These are phyloP conservation scores for Piper betle DNA, from an alignment of 164 flowering plant genomes.

Conservation along the genomic window DNA sequence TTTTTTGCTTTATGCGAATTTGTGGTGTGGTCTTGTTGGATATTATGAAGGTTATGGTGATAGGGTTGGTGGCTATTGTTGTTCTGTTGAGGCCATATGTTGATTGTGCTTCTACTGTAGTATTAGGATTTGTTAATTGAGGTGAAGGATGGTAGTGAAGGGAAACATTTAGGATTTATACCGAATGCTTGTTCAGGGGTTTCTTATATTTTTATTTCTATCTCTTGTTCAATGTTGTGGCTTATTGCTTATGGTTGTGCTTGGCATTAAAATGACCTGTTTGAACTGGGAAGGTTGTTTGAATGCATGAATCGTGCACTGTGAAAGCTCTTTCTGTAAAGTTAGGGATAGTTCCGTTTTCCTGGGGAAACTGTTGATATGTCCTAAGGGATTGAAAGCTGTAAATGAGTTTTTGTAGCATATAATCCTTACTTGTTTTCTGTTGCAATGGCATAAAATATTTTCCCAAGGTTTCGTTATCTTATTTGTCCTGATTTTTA, in stretches of 20 bases:
- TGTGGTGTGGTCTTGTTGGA: not conserved
- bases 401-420: no score
- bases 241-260: no score
- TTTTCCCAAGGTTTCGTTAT: no score
- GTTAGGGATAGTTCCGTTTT: no score
- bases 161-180: not conserved
- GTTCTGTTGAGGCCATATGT: not conserved
- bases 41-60: not conserved
- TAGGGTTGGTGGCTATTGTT: not conserved
- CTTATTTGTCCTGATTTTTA: not conserved
- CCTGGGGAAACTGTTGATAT: no score
- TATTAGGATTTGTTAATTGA: no score
- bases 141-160: not conserved
- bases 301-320: no score
- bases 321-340: no score
- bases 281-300: not conserved
- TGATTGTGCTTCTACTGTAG: not conserved
- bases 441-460: no score
- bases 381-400: no score
- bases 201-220: not conserved
- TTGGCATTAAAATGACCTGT: not conserved
- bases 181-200: not conserved
- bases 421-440: no score
- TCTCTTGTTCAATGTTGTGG: not conserved
- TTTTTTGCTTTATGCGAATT: not conserved